Conservation (phyloP, 192 early-diverging fungal genomes). For the Rhizoclosmatium sp. region DNA sequence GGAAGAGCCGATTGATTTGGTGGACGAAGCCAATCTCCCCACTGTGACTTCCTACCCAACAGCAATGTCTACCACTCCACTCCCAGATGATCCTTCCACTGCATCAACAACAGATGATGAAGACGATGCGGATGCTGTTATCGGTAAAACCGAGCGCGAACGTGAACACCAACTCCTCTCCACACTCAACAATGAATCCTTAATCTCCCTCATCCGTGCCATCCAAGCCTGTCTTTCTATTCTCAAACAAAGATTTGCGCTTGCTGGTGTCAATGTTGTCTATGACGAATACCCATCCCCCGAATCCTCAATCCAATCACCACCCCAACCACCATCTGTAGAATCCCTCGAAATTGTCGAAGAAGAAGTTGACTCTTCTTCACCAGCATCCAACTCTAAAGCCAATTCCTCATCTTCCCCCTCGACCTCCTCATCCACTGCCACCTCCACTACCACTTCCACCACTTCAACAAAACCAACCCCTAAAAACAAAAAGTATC, state of each 20-base stretch:
- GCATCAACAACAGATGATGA: neutral
- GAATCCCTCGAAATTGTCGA: neutral
- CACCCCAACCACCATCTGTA: no score
- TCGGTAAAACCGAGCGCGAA: slow-evolving; percentile 24
- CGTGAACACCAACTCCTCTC: slow-evolving; percentile 26
- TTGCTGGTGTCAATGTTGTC: neutral
- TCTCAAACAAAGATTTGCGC: neutral
- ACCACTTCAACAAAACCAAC: neutral
- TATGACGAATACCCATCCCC: neutral
- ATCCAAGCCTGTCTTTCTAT: slow-evolving; percentile 14
- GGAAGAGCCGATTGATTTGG: slow-evolving; percentile 4
- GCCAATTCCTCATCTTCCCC: no score
- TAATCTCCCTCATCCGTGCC: slow-evolving; percentile 9
- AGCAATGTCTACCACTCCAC: neutral
- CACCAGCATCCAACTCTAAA: no score
- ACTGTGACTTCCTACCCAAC: neutral
- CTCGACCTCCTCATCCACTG: neutral
- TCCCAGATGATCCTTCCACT: neutral
- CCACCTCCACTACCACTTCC: neutral
- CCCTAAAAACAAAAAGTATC: neutral
- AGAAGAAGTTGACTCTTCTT: no score
- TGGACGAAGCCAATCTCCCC: neutral
- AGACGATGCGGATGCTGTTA: neutral
- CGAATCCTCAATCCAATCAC: no score
- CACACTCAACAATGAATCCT: slow-evolving; percentile 12